Percentiles rank a stretch among this genome's conserved stretches.
These are phyloP conservation scores for Phytopythium vexans DNA, from an alignment of 352 stramenopile genomes.

Conservation along the genomic window DNA sequence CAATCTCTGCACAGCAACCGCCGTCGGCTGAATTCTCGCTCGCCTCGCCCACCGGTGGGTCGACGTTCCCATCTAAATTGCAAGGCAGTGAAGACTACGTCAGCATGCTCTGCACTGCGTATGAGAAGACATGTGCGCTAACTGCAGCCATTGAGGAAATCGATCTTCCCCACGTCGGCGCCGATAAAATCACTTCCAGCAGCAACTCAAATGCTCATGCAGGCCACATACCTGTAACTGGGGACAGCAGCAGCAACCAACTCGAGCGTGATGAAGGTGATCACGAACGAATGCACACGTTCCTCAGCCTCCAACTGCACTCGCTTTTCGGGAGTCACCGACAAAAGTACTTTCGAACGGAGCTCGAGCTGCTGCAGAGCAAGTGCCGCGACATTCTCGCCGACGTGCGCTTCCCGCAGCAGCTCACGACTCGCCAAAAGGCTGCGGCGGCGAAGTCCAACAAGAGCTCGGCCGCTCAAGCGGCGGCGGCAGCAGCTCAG, in stretches of 20 bases:
- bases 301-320: slow-evolving; percentile 72
- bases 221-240: neutral
- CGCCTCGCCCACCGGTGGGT: neutral
- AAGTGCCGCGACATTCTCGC: slow-evolving; percentile 41
- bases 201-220: neutral
- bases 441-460: slow-evolving; percentile 28
- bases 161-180: neutral
- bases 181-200: too few species aligned
- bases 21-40: neutral
- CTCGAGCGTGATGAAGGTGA: slow-evolving; percentile 11
- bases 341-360: slow-evolving; percentile 59
- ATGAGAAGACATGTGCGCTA: slow-evolving; percentile 58
- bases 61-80: slow-evolving; percentile 1
- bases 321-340: slow-evolving; percentile 76
- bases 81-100: slow-evolving; percentile 55
- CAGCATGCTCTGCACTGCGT: slow-evolving; percentile 50
- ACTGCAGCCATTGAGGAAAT: slow-evolving; percentile 45
- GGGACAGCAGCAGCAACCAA: slow-evolving; percentile 3
- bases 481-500: slow-evolving; percentile 7
- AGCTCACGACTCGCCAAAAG: slow-evolving; percentile 33
- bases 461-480: slow-evolving; percentile 17
- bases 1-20: slow-evolving; percentile 5
- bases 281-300: slow-evolving; percentile 57
- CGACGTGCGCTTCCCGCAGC: slow-evolving; percentile 50
- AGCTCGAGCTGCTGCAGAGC: slow-evolving; percentile 57